Evolutionary conservation across 129 eudicot species (phyloP).

Genomic region (Helianthus annuus): DNA sequence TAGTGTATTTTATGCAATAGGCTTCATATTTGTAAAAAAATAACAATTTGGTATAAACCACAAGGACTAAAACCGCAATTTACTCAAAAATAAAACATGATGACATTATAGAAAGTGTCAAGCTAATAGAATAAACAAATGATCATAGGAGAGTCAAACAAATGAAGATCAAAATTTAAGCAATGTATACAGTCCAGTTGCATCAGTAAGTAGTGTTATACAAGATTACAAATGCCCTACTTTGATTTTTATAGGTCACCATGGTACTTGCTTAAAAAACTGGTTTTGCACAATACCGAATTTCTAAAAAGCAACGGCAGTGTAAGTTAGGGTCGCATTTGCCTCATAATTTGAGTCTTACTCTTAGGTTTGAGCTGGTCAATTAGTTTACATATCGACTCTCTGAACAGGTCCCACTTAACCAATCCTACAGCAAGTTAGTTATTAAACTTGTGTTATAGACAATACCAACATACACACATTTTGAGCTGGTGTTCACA

Average conservation of each 20-base stretch:
- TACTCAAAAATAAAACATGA: too few relatives aligned
- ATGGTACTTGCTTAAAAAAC: too few relatives aligned
- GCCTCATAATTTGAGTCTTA: slow-evolving; percentile 1
- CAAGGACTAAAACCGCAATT: too few relatives aligned
- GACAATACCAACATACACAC: not conserved
- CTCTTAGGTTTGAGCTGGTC: not conserved
- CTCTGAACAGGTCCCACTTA: not conserved
- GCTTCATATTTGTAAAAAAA: too few relatives aligned
- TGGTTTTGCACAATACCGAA: not conserved
- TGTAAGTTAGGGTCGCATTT: not conserved
- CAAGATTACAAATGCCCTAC: not conserved
- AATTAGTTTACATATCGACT: not conserved
- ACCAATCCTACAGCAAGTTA: not conserved
- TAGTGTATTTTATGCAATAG: too few relatives aligned
- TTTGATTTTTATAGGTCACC: too few relatives aligned
- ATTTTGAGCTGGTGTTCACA: not conserved
- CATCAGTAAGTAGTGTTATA: slow-evolving; percentile 1
- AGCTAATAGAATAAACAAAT: too few relatives aligned
- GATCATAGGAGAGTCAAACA: too few relatives aligned
- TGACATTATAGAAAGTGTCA: too few relatives aligned
- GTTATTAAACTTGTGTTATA: not conserved
- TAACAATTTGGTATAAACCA: too few relatives aligned
- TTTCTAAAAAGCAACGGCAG: not conserved
- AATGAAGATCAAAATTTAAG: not conserved
- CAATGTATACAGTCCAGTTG: not conserved